These are phyloP conservation scores for Crithidia brevicula DNA, from an alignment of 208 protist species.

Conservation along the genomic window DNA sequence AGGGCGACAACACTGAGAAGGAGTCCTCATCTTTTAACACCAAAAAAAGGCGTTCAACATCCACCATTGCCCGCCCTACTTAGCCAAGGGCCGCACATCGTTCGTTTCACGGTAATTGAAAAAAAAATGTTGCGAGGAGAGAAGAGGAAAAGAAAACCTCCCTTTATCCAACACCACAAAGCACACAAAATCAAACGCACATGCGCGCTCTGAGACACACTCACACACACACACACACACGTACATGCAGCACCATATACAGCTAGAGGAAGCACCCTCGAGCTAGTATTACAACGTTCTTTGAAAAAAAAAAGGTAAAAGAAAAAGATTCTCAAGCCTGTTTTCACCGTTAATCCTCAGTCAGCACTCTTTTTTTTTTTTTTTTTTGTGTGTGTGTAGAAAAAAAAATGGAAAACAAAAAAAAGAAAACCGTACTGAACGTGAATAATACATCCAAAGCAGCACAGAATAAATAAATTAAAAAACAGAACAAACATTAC, in stretches of 20 bases:
- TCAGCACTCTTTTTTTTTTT: background rate
- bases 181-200: background rate
- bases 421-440: too few species aligned
- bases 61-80: too few species aligned
- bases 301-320: conserved; percentile 1
- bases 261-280: background rate
- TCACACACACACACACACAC: conserved; percentile 7
- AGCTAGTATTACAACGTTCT: too few species aligned
- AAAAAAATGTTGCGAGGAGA: background rate
- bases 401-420: background rate
- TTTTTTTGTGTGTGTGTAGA: too few species aligned
- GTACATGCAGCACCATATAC: background rate
- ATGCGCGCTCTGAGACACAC: background rate
- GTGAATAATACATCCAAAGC: too few species aligned
- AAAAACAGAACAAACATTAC: too few species aligned
- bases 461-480: too few species aligned
- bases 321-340: conserved; percentile 11
- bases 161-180: background rate
- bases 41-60: too few species aligned
- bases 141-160: background rate
- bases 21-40: too few species aligned
- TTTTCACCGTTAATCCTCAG: background rate
- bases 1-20: too few species aligned
- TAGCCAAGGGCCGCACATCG: too few species aligned
- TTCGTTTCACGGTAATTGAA: too few species aligned